Evolutionary conservation across 2,329 filamentous ascomycete species (phyloP).

Genomic region (Neoscytalidium dimidiatum): DNA sequence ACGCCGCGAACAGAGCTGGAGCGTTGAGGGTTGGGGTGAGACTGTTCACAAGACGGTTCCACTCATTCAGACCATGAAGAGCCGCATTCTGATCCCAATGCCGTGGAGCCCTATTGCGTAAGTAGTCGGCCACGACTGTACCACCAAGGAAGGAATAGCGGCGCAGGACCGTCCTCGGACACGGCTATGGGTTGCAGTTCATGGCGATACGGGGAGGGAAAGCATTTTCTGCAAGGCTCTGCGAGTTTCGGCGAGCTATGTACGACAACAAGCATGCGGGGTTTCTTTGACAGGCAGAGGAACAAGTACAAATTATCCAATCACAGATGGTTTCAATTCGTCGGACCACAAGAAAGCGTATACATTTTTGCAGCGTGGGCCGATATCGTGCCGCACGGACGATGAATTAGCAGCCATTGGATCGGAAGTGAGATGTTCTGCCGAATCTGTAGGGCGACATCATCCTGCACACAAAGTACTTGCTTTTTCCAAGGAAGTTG

Average conservation of each 20-base stretch:
- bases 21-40: constrained; percentile 91
- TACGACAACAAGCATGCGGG: constrained; percentile 3
- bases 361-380: background rate
- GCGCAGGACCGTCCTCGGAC: background rate
- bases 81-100: constrained; percentile 88
- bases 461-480: background rate
- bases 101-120: constrained; percentile 77
- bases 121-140: background rate
- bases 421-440: background rate
- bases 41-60: constrained; percentile 99
- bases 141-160: background rate
- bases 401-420: background rate
- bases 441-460: background rate
- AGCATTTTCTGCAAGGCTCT: background rate
- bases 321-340: background rate
- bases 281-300: background rate
- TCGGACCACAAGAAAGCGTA: background rate
- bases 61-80: constrained; percentile 95
- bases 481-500: background rate
- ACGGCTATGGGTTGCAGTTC: background rate
- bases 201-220: background rate
- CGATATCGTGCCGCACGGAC: background rate
- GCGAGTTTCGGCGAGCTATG: background rate
- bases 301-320: constrained; percentile 1
- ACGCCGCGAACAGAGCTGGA: constrained; percentile 92